Base-by-base conservation (phyloP, 257 asterid species). In the Lavandula angustifolia region DNA sequence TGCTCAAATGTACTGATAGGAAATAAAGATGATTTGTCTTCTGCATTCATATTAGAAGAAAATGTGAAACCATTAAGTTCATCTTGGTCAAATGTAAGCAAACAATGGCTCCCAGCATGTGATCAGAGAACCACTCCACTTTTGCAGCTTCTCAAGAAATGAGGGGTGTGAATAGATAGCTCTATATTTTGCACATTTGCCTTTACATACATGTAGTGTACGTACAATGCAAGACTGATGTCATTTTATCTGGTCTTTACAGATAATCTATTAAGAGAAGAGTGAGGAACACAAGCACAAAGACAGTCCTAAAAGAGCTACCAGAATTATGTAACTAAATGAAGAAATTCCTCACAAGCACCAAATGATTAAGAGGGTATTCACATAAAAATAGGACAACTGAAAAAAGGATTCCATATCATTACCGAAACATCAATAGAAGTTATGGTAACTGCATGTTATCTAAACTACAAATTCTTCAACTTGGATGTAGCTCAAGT, bases 401-500 rank as follows among this genome's bases (percentile, higher is more conserved):
- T 40, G 49, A 50, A 48, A 37, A 34, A 22, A 4, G 7, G 14
- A 47, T 29, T 22, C n/a, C 6, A 62, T 44, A 7, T 11, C 14
- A 16, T 43, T 18, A 9, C 14, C 5, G 67, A 33, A 31, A 46
- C 49, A 48, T 14, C 34, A 9, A 32, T 35, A 18, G 50, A 31
- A 38, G 41, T 14, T 22, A 53, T 40, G 53, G 12, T 10, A 32
- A 13, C 62, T 9, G 16, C 14, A 65, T 37, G 18, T 27, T 18
- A 40, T 18, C 40, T n/a, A 52, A 22, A 40, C 17, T 37, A 1
- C 29, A 9, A 9, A 16, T 37, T 56, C 35, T 62, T 56, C 12
- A 50, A 57, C 75, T 56, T 17, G 42, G 53, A 59, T 33, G 46
- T 49, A 62, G 58, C 54, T 50, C 73, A 46, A 29, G 47, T 48